Conservation (phyloP, 2,329 filamentous ascomycete genomes). For the Fusarium humuli region DNA sequence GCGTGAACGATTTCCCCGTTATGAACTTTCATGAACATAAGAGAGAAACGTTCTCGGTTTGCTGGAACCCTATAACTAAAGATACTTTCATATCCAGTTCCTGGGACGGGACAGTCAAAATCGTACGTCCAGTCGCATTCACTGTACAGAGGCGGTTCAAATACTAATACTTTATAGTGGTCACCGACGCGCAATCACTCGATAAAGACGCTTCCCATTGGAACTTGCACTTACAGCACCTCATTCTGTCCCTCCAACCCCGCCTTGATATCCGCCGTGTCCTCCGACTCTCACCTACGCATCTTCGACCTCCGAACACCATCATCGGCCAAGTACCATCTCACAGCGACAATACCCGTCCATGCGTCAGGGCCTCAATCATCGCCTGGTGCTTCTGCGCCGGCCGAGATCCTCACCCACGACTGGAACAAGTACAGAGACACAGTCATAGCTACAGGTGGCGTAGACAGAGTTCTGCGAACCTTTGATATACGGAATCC, state of each 20-base stretch:
- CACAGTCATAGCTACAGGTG: constrained; percentile 84
- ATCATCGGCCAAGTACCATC: constrained; percentile 86
- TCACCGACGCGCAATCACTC: constrained; percentile 80
- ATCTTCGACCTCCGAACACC: constrained; percentile 94
- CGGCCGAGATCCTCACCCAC: constrained; percentile 88
- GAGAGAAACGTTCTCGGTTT: constrained; percentile 90
- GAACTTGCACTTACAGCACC: constrained; percentile 94
- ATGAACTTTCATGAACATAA: constrained; percentile 95
- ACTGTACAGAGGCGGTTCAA: too few species aligned
- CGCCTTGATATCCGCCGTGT: constrained; percentile 85
- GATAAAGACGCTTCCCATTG: constrained; percentile 87
- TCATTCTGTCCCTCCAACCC: constrained; percentile 90
- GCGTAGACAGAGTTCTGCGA: constrained; percentile 87
- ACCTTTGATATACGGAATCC: constrained; percentile 91
- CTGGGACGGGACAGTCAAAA: constrained; percentile 96
- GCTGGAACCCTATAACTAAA: constrained; percentile 93
- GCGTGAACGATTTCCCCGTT: constrained; percentile 84
- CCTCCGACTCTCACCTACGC: constrained; percentile 87
- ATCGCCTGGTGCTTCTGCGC: constrained; percentile 59
- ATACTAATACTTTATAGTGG: constrained; percentile 67
- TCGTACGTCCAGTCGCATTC: constrained; percentile 59
- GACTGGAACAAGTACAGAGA: constrained; percentile 99
- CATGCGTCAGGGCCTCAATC: constrained; percentile 72
- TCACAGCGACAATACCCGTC: constrained; percentile 84
- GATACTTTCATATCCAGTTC: constrained; percentile 90